Evolutionary conservation across 805 yeast species (phyloP).

Genomic region (Ogataea salicorniae): DNA sequence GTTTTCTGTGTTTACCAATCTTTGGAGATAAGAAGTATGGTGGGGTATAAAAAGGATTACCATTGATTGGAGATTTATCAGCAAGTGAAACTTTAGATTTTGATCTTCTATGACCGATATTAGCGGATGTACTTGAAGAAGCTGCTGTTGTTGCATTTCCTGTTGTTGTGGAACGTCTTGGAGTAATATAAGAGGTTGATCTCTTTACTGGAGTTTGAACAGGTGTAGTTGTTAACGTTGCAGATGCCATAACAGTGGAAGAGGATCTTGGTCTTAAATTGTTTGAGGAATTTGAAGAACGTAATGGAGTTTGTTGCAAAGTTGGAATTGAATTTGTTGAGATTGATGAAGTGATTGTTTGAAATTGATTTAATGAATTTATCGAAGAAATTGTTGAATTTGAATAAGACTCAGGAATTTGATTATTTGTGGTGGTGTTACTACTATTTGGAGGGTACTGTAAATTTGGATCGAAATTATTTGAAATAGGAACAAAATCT

Average conservation of each 20-base stretch:
- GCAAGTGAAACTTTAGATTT: slow-evolving; percentile 16
- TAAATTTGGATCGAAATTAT: slow-evolving; percentile 20
- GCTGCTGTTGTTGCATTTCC: background rate
- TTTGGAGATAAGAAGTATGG: slow-evolving; percentile 40
- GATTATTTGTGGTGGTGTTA: too few relatives aligned
- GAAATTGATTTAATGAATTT: slow-evolving; percentile 17
- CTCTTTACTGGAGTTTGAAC: slow-evolving; percentile 21
- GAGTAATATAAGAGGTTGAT: slow-evolving; percentile 18
- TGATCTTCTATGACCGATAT: slow-evolving; percentile 15
- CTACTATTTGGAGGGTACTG: slow-evolving; percentile 22
- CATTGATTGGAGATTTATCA: slow-evolving; percentile 33
- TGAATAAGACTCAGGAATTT: slow-evolving; percentile 29
- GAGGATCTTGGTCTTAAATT: background rate
- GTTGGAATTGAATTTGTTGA: slow-evolving; percentile 17
- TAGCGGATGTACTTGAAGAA: background rate
- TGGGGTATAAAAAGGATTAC: slow-evolving; percentile 47
- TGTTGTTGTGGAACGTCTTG: slow-evolving; percentile 15
- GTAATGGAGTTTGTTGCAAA: slow-evolving; percentile 18
- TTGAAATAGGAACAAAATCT: slow-evolving; percentile 28
- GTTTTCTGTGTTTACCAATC: slow-evolving; percentile 29
- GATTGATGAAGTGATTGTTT: slow-evolving; percentile 10
- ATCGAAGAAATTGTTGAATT: slow-evolving; percentile 30
- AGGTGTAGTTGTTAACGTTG: slow-evolving; percentile 13
- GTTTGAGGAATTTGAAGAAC: slow-evolving; percentile 8
- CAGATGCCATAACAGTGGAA: background rate